Base-by-base conservation (phyloP, 129 eudicot genomes). In the Chrysanthemum seticuspe region DNA sequence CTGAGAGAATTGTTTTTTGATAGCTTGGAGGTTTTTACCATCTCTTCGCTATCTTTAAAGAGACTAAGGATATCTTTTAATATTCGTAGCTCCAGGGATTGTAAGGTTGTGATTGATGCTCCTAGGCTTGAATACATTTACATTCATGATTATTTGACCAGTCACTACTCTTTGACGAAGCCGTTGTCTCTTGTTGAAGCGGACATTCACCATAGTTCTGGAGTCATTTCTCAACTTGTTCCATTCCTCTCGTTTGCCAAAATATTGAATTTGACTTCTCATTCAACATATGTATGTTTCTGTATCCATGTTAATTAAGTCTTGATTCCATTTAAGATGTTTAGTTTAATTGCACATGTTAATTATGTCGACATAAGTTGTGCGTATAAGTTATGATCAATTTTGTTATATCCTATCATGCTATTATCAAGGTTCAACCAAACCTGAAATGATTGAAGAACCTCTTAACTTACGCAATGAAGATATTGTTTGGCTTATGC, bases 1-100 rank as follows among this genome's bases (percentile, higher is more conserved):
- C 67, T 71, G 77, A 71, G 72, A 40, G 40, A 63, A 0, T 1
- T 0, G 44, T 36, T 36, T 9, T 19, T n/a, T 40, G 53, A 16
- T 62, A 53, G 64, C 16, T 14, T 78, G 23, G 10, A 21, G 59
- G 45, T 16, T 0, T 51, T 64, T 71, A 54, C 63, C 53, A 21
- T 78, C 12, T 13, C 18, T 10, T 71, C 72, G 3, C 52, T 67
- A 5, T 71, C 82, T n/a, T 78, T 78, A 31, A 78, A 78, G 72
- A 64, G 51, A 11, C 48, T 78, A 59, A 21, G 64, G 6, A 8
- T 58, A 21, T 8, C 21, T 6, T 57, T 19, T 57, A 7, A 4
- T 34, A 13, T 57, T 18, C 13, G 0, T 56, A 4, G 61, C 16
- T 8, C 15, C 15, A 14, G 62, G 15, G 13, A 60, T 34, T 77